phyloP scores from a whole-genome alignment of 2,329 filamentous ascomycete genomes.

The Emydomyces testavorans region DNA sequence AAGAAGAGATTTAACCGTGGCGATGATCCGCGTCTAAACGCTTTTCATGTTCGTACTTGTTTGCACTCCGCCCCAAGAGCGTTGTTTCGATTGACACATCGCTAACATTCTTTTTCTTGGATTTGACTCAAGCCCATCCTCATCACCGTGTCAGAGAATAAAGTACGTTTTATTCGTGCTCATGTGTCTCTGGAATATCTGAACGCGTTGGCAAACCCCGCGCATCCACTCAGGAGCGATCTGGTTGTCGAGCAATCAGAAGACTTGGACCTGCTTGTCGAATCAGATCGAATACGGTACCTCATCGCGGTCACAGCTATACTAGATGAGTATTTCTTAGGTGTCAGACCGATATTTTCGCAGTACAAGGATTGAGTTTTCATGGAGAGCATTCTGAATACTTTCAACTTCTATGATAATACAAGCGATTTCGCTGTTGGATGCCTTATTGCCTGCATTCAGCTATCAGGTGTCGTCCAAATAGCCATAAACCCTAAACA shows the following conservation, averaged over 20 bases:
- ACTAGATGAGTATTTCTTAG: constrained; percentile 4
- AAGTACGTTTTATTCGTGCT: constrained; percentile 6
- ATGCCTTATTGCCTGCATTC: no score
- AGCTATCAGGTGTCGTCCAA: no score
- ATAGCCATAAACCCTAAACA: no score
- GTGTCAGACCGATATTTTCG: not conserved
- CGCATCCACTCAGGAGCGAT: not conserved
- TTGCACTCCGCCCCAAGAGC: not conserved
- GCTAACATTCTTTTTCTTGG: no score
- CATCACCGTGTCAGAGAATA: not conserved
- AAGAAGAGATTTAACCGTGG: not conserved
- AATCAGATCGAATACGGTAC: not conserved
- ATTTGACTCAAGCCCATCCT: constrained; percentile 4
- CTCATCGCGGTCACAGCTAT: not conserved
- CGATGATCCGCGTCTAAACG: not conserved
- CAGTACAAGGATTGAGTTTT: not conserved
- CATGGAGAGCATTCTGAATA: not conserved
- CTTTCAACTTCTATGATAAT: no score
- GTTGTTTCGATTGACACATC: not conserved
- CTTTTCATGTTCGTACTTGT: not conserved
- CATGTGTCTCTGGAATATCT: constrained; percentile 3
- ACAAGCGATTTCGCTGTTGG: no score
- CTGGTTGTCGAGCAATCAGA: constrained; percentile 3
- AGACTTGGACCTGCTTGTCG: constrained; percentile 1
- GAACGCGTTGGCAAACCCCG: not conserved